phyloP scores from a whole-genome alignment of 1,139 yeast genomes.

The Taphrina wiesneri region DNA sequence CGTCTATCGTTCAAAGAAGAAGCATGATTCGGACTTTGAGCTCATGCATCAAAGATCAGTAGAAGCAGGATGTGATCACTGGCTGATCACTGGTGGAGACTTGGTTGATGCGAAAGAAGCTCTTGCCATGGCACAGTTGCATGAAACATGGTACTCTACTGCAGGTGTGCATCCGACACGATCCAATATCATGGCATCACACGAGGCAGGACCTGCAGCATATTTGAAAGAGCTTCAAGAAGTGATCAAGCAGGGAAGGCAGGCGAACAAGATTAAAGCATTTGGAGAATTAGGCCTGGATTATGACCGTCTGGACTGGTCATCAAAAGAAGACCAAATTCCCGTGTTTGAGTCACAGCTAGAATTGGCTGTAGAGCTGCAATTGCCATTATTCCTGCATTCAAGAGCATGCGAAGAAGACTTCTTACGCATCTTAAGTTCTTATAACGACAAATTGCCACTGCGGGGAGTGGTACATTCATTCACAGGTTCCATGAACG shows the following conservation, averaged over 20 bases:
- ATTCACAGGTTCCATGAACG: slow-evolving; percentile 79
- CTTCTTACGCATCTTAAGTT: slow-evolving; percentile 62
- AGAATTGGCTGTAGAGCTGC: slow-evolving; percentile 57
- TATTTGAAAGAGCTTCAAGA: slow-evolving; percentile 53
- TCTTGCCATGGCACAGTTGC: slow-evolving; percentile 49
- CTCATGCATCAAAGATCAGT: slow-evolving; percentile 68
- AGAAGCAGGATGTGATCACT: slow-evolving; percentile 61
- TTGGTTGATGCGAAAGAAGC: slow-evolving; percentile 61
- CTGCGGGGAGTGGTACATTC: slow-evolving; percentile 83
- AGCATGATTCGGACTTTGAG: slow-evolving; percentile 68
- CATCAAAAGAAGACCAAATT: slow-evolving; percentile 66
- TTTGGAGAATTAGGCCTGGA: slow-evolving; percentile 55
- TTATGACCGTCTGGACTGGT: slow-evolving; percentile 80
- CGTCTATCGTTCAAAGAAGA: slow-evolving; percentile 63
- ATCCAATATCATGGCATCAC: slow-evolving; percentile 15
- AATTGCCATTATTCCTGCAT: slow-evolving; percentile 80
- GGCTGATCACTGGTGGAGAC: slow-evolving; percentile 82
- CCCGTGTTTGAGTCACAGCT: slow-evolving; percentile 71
- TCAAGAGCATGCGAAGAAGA: slow-evolving; percentile 88
- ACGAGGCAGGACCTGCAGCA: slow-evolving; percentile 33
- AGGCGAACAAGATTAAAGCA: slow-evolving; percentile 48
- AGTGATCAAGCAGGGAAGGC: slow-evolving; percentile 55
- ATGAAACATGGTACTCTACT: slow-evolving; percentile 54
- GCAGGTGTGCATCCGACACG: slow-evolving; percentile 83
- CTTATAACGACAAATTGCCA: slow-evolving; percentile 51